Percentiles rank a stretch among this genome's conserved stretches.
Conservation (phyloP, 2,329 filamentous ascomycete species). For the Pseudopithomyces maydicus region DNA sequence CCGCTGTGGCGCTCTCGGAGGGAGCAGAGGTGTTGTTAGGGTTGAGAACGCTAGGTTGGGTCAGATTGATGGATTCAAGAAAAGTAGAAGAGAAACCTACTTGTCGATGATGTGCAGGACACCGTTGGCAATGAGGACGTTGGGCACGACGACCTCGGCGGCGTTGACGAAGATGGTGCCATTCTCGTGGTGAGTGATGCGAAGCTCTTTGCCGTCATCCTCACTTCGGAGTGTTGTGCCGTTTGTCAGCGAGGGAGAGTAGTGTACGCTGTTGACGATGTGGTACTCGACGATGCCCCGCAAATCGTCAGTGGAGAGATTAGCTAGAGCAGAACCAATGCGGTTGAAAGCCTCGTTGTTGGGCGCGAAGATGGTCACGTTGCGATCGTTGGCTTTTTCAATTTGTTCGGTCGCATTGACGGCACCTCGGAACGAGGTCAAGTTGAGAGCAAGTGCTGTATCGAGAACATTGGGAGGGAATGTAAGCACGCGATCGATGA, state of each 20-base stretch:
- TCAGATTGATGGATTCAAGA: not conserved
- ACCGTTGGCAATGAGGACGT: slow-evolving; percentile 52
- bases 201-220: slow-evolving; percentile 44
- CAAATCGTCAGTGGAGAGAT: slow-evolving; percentile 56
- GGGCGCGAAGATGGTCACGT: slow-evolving; percentile 70
- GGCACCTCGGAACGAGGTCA: slow-evolving; percentile 51
- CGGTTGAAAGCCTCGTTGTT: slow-evolving; percentile 63
- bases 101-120: slow-evolving; percentile 60
- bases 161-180: slow-evolving; percentile 51
- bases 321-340: slow-evolving; percentile 59
- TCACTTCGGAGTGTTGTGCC: slow-evolving; percentile 45
- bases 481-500: slow-evolving; percentile 52
- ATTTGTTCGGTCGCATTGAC: slow-evolving; percentile 46
- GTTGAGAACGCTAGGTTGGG: slow-evolving; percentile 57
- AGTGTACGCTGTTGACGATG: slow-evolving; percentile 62
- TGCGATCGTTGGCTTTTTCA: slow-evolving; percentile 47
- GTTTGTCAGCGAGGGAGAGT: slow-evolving; percentile 54
- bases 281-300: slow-evolving; percentile 66
- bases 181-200: slow-evolving; percentile 42
- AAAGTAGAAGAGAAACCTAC: slow-evolving; percentile 15
- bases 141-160: slow-evolving; percentile 48
- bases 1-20: slow-evolving; percentile 53
- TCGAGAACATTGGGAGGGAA: slow-evolving; percentile 41
- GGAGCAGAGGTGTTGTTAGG: slow-evolving; percentile 51
- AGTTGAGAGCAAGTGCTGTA: slow-evolving; percentile 39